A percentile compares a stretch with the other conserved stretches of the same genome.
These are phyloP conservation scores for Schizosaccharomyces japonicus DNA, from an alignment of 805 yeast species.

Conservation along the genomic window DNA sequence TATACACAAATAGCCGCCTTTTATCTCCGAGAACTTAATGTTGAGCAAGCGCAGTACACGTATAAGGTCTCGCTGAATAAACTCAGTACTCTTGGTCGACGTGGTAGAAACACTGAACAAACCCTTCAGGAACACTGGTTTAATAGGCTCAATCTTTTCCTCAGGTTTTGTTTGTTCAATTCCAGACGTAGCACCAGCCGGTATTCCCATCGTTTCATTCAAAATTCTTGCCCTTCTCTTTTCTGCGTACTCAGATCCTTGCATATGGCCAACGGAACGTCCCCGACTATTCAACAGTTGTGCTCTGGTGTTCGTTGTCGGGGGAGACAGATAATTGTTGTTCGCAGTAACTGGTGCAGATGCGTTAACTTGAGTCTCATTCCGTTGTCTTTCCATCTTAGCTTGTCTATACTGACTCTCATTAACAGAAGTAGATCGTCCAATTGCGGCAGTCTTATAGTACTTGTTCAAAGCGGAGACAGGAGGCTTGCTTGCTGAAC, in stretches of 20 bases:
- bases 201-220: background rate
- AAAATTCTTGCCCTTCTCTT: too few species aligned
- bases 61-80: conserved; percentile 64
- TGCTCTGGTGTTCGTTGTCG: too few species aligned
- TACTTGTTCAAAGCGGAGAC: background rate
- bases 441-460: background rate
- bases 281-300: background rate
- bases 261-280: background rate
- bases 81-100: conserved; percentile 73
- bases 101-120: conserved; percentile 89
- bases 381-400: too few species aligned
- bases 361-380: too few species aligned
- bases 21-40: conserved; percentile 66
- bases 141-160: conserved; percentile 51
- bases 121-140: conserved; percentile 73
- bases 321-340: too few species aligned
- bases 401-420: background rate
- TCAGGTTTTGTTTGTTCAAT: background rate
- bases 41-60: conserved; percentile 51
- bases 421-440: conserved; percentile 1
- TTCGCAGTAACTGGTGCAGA: too few species aligned
- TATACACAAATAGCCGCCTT: conserved; percentile 77
- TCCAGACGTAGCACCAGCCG: background rate
- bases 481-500: background rate
- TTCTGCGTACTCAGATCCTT: too few species aligned